These are phyloP conservation scores for Coniochaeta sp. DNA, from an alignment of 2,329 filamentous ascomycete genomes.

Conservation along the genomic window DNA sequence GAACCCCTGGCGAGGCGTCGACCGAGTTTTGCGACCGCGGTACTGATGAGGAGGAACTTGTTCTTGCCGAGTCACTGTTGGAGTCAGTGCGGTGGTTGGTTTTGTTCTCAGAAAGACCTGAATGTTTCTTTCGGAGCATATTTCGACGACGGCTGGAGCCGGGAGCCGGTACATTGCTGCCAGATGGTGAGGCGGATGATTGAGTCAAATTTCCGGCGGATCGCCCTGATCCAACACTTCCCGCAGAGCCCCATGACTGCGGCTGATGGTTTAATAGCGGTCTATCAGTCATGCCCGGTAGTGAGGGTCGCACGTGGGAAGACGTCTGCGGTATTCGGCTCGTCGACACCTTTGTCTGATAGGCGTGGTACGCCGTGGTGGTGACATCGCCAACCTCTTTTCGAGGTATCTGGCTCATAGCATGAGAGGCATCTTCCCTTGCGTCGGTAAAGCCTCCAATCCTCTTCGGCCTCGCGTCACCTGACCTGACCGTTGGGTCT, in stretches of 20 bases:
- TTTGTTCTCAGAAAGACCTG: constrained; percentile 33
- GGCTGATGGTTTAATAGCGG: constrained; percentile 33
- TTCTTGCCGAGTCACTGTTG: constrained; percentile 26
- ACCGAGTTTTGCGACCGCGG: constrained; percentile 27
- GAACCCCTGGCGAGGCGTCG: constrained; percentile 25
- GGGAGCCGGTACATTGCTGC: constrained; percentile 22
- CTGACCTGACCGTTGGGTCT: constrained; percentile 11
- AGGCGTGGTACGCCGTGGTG: constrained; percentile 10
- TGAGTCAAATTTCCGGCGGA: constrained; percentile 20
- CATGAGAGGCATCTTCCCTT: constrained; percentile 3
- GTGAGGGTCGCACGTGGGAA: constrained; percentile 20
- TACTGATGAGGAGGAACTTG: constrained; percentile 34
- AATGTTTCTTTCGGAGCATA: constrained; percentile 42
- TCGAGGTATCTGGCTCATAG: constrained; percentile 6
- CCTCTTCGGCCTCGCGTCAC: constrained; percentile 7
- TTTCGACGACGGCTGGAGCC: constrained; percentile 28
- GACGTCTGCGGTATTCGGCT: constrained; percentile 30
- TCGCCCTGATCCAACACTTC: constrained; percentile 22
- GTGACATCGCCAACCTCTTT: constrained; percentile 7
- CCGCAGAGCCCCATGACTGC: constrained; percentile 33
- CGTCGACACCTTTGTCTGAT: constrained; percentile 16
- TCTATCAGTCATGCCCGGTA: constrained; percentile 17
- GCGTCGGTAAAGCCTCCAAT: constrained; percentile 4
- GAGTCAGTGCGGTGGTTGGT: constrained; percentile 24
- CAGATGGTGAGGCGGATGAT: constrained; percentile 23